These are phyloP conservation scores for Rutstroemia sp. DNA, from an alignment of 2,329 filamentous ascomycete genomes.

Conservation along the genomic window DNA sequence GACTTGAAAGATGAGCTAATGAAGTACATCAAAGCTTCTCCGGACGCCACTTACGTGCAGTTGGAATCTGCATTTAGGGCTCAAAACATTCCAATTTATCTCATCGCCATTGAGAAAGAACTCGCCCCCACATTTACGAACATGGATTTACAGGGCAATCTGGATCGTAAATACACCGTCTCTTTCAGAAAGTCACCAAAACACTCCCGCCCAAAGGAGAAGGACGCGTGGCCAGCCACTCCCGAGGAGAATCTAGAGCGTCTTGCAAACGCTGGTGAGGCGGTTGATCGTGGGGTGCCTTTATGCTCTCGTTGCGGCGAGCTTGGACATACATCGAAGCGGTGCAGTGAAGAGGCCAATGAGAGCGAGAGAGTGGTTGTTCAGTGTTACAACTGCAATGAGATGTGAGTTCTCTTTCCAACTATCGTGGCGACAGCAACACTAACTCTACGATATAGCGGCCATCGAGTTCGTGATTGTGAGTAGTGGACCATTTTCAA, in stretches of 20 bases:
- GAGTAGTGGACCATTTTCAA: constrained; percentile 25
- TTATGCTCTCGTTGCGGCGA: constrained; percentile 40
- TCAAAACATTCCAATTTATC: constrained; percentile 45
- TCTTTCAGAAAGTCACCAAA: constrained; percentile 54
- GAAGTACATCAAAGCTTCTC: constrained; percentile 54
- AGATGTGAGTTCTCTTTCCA: constrained; percentile 20
- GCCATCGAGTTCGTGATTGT: constrained; percentile 66
- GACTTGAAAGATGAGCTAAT: constrained; percentile 53
- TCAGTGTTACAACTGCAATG: constrained; percentile 58
- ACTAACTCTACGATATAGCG: constrained; percentile 27
- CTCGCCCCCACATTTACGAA: constrained; percentile 53
- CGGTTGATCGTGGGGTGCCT: constrained; percentile 49
- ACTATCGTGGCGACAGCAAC: background rate
- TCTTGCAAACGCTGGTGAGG: constrained; percentile 58
- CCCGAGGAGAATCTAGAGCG: constrained; percentile 54
- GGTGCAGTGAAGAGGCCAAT: constrained; percentile 50
- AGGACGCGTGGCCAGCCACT: constrained; percentile 50
- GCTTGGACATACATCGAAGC: constrained; percentile 51
- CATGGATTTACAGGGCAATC: constrained; percentile 65
- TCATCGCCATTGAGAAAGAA: constrained; percentile 56
- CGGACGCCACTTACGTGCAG: constrained; percentile 49
- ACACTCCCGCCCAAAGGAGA: constrained; percentile 51
- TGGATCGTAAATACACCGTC: constrained; percentile 56
- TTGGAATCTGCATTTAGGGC: constrained; percentile 54
- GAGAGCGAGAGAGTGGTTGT: constrained; percentile 43